A percentile compares a stretch with the other conserved stretches of the same genome.
Conservation (phyloP, 768 basidiomycete species). For the Strobilomyces confusus region DNA sequence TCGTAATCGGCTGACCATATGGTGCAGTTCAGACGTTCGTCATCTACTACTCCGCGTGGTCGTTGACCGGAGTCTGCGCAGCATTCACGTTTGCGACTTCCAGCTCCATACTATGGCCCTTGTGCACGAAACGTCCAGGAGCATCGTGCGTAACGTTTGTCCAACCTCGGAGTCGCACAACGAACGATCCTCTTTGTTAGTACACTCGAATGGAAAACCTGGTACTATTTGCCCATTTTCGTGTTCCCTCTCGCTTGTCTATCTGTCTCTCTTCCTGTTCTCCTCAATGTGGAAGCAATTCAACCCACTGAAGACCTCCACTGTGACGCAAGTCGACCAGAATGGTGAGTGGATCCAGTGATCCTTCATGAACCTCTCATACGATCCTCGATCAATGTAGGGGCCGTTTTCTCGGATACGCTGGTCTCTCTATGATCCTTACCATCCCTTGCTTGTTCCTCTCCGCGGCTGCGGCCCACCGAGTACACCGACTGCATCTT, state of each 20-base stretch:
- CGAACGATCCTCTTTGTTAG: slow-evolving; percentile 26
- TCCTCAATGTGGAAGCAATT: slow-evolving; percentile 43
- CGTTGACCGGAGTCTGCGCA: slow-evolving; percentile 42
- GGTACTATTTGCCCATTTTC: slow-evolving; percentile 42
- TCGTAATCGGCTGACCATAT: slow-evolving; percentile 9
- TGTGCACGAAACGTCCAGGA: slow-evolving; percentile 25
- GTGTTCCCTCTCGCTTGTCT: slow-evolving; percentile 47
- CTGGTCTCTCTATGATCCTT: slow-evolving; percentile 50
- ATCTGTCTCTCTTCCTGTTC: slow-evolving; percentile 38
- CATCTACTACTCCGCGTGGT: slow-evolving; percentile 40
- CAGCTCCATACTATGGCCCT: slow-evolving; percentile 39
- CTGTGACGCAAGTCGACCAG: slow-evolving; percentile 56
- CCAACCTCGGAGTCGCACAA: neutral
- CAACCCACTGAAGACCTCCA: slow-evolving; percentile 48
- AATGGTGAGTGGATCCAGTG: slow-evolving; percentile 43
- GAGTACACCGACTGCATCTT: slow-evolving; percentile 22
- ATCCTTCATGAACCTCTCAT: neutral
- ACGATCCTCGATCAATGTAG: slow-evolving; percentile 30
- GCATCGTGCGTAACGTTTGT: slow-evolving; percentile 15
- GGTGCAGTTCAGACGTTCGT: slow-evolving; percentile 23
- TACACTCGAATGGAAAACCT: slow-evolving; percentile 45
- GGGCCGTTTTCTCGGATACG: slow-evolving; percentile 62
- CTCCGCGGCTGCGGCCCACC: slow-evolving; percentile 28
- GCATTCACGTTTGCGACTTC: slow-evolving; percentile 47
- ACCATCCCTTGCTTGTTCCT: slow-evolving; percentile 50